Evolutionary conservation across 352 stramenopile genomes (phyloP), one percentile per base, ranked within the genome.

Genomic region (Phytopythium cucurbitacearum): DNA sequence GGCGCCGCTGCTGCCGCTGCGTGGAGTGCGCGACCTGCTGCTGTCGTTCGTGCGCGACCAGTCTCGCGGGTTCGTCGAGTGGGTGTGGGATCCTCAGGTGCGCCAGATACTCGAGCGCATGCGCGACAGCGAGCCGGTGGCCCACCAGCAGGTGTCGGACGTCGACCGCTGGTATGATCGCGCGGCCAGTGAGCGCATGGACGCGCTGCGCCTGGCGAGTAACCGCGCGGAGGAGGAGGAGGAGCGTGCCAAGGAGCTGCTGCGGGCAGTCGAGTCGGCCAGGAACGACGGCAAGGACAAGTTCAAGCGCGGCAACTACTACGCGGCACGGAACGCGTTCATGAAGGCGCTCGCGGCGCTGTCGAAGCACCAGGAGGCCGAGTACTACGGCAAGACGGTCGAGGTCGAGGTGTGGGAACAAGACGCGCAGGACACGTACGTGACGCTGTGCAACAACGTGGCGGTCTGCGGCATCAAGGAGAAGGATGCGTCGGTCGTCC

Each of bases 381-480:
- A 87, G 16, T 76, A 83, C 34, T 82, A 85, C 38, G 76, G 67
- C 1, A 60, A 67, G 10, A 57, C 21, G 2, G 56, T 78, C 5
- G 59, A 73, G 28, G 49, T 61, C 3, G 12, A 39, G 0, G 57
- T 85, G 15, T 85, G 71, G 75, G 59, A 85, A 16, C 72, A 85
- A 38, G 62, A 61, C 5, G 15, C 77, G 54, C 59, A 69, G 36
- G 54, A 67, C 5, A 53, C 69, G 13, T 90, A 80, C 43, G 80
- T 90, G 37, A 88, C 65, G 48, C 62, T 89, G 10, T 92, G 84
- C 52, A 78, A 64, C 58, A 94, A 94, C 56, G 56, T 91, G 5
- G 81, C 84, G 1, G 70, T 94, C 34, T 94, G 84, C 44, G 81
- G 65, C 9, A 69, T 94, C 46, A 94, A 91, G 53, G 50, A 87